Percentiles rank a stretch among this genome's conserved stretches.
Evolutionary conservation across 2,329 filamentous ascomycete species (phyloP).

Genomic region (Colletotrichum tropicale): DNA sequence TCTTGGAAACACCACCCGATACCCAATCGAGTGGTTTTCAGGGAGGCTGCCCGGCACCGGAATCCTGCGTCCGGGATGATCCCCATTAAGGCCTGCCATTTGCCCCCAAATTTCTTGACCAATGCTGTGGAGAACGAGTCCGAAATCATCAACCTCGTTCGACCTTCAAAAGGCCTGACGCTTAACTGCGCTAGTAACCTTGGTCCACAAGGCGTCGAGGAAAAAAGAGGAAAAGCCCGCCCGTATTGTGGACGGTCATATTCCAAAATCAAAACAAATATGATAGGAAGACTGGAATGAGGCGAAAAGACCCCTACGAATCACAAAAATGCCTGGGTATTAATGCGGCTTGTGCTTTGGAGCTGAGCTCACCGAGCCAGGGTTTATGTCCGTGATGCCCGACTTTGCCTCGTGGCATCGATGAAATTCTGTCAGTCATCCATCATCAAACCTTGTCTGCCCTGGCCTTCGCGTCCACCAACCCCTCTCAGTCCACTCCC

Average conservation of each 20-base stretch:
- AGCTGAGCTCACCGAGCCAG: background rate
- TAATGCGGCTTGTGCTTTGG: background rate
- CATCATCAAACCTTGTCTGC: background rate
- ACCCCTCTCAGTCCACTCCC: background rate
- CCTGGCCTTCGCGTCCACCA: background rate
- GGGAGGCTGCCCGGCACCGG: background rate
- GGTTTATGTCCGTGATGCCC: background rate
- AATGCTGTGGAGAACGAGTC: background rate
- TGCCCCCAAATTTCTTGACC: background rate
- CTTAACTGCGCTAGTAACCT: background rate
- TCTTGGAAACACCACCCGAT: background rate
- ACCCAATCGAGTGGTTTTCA: background rate
- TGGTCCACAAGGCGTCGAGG: background rate
- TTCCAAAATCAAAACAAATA: background rate
- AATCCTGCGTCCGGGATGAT: background rate
- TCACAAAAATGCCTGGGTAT: background rate
- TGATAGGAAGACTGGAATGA: background rate
- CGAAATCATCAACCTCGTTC: background rate
- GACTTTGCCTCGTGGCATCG: conserved; percentile 2
- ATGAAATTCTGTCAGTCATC: background rate
- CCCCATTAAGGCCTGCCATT: background rate
- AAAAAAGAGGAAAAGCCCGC: background rate
- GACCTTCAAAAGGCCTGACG: background rate
- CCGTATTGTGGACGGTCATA: background rate
- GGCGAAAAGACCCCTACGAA: background rate